These are phyloP conservation scores for Aspergillus sp. DNA, from an alignment of 2,329 filamentous ascomycete genomes.

Conservation along the genomic window DNA sequence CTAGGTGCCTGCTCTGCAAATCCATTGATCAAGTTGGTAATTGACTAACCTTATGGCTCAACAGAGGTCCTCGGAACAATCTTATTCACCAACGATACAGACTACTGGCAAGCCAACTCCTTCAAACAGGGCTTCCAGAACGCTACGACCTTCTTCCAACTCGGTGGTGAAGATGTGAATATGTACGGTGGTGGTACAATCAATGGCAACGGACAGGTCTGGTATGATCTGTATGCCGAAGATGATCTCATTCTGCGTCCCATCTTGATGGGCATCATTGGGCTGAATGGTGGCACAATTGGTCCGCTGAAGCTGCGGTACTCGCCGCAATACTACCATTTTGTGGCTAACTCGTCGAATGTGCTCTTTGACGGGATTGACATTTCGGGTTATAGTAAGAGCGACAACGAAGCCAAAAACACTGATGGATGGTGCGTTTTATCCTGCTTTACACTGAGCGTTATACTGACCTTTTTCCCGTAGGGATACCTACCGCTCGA, in stretches of 20 bases:
- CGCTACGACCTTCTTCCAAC: constrained; percentile 66
- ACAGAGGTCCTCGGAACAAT: constrained; percentile 61
- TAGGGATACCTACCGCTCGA: constrained; percentile 54
- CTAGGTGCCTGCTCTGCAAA: constrained; percentile 47
- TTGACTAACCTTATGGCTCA: neutral
- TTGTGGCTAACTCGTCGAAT: constrained; percentile 66
- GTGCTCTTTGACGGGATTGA: constrained; percentile 65
- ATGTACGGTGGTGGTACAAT: constrained; percentile 66
- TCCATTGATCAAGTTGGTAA: constrained; percentile 6
- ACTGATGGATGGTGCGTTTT: constrained; percentile 57
- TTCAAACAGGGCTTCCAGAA: constrained; percentile 69
- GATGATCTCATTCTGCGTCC: constrained; percentile 61
- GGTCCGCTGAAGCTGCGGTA: constrained; percentile 63
- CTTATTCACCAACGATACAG: constrained; percentile 65
- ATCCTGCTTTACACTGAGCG: neutral
- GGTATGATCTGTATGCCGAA: constrained; percentile 64
- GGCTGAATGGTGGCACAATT: constrained; percentile 59
- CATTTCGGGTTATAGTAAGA: constrained; percentile 58
- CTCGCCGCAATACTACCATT: constrained; percentile 64
- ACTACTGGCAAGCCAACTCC: constrained; percentile 67
- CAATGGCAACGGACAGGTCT: constrained; percentile 65
- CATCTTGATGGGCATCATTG: constrained; percentile 59
- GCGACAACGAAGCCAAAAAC: constrained; percentile 61
- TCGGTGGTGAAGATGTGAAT: constrained; percentile 66
- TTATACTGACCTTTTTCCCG: neutral